Evolutionary conservation across 192 early-diverging fungal genomes (phyloP).

Genomic region (Bifiguratus adelaidae): DNA sequence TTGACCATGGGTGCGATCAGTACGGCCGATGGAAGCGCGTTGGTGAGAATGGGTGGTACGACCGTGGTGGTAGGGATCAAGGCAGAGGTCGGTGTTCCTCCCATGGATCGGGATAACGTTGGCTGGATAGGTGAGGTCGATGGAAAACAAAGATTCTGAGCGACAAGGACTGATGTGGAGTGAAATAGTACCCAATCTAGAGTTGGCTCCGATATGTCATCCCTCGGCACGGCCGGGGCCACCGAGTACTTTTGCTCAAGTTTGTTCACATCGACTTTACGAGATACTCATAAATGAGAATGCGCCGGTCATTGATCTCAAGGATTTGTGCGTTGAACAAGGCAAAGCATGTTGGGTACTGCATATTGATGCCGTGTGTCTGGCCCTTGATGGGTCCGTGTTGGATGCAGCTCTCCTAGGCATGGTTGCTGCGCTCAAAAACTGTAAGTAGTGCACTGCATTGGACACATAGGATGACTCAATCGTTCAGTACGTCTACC

Average conservation of each 20-base stretch:
- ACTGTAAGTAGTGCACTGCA: conserved; percentile 52
- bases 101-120: conserved; percentile 45
- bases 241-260: conserved; percentile 75
- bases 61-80: conserved; percentile 92
- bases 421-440: conserved; percentile 63
- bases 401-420: conserved; percentile 79
- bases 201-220: conserved; percentile 84
- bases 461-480: too few species aligned
- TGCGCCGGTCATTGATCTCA: too few species aligned
- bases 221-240: conserved; percentile 76
- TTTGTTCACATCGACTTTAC: conserved; percentile 65
- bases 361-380: conserved; percentile 80
- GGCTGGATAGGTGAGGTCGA: conserved; percentile 64
- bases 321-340: conserved; percentile 66
- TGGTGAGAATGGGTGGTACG: conserved; percentile 80
- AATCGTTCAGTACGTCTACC: too few species aligned
- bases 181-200: conserved; percentile 72
- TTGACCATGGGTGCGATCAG: conserved; percentile 58
- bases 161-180: background rate
- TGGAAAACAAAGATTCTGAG: background rate
- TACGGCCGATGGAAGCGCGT: conserved; percentile 78
- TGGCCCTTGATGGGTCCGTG: conserved; percentile 86
- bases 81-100: conserved; percentile 82
- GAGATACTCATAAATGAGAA: conserved; percentile 47
- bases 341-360: conserved; percentile 80